Conservation (phyloP, 2,329 filamentous ascomycete genomes). For the Botrytis fragariae region DNA sequence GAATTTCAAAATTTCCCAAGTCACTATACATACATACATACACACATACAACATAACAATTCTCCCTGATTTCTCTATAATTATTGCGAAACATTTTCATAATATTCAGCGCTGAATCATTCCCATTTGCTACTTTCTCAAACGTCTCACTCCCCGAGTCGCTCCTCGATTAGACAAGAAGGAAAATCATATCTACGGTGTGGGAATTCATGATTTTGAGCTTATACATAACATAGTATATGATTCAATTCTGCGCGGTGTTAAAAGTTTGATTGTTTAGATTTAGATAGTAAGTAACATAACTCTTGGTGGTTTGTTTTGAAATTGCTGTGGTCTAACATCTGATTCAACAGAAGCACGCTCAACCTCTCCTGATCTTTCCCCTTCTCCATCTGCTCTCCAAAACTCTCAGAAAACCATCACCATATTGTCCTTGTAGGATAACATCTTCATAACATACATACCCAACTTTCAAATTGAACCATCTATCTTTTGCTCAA, state of each 20-base stretch:
- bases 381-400: background rate
- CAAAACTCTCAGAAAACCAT: background rate
- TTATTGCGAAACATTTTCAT: background rate
- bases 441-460: background rate
- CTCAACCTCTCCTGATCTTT: background rate
- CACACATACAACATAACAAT: background rate
- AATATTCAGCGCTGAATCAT: background rate
- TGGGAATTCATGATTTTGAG: background rate
- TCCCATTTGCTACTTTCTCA: background rate
- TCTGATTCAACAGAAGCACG: background rate
- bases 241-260: background rate
- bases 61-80: background rate
- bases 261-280: background rate
- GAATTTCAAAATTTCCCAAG: background rate
- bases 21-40: background rate
- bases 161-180: background rate
- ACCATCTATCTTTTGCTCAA: background rate
- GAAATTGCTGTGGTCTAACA: background rate
- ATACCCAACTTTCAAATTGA: background rate
- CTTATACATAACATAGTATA: background rate
- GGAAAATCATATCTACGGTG: background rate
- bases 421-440: too few species aligned
- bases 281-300: background rate
- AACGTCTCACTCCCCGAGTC: background rate
- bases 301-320: background rate